Evolutionary conservation across 2,329 filamentous ascomycete species (phyloP).

Genomic region (Cytospora chrysosperma): DNA sequence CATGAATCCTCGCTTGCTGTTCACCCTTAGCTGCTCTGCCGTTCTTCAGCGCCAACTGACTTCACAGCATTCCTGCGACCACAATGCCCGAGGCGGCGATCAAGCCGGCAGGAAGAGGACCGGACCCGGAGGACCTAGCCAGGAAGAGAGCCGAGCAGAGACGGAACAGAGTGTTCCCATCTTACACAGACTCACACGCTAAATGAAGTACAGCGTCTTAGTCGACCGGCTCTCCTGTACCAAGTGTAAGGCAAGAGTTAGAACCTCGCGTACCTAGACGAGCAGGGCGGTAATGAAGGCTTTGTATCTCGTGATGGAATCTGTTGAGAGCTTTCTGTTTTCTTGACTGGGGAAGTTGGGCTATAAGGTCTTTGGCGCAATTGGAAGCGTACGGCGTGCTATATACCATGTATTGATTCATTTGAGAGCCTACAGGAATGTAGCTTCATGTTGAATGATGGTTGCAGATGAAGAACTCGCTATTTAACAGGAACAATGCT

Average conservation of each 20-base stretch:
- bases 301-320: neutral
- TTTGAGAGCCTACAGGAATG: neutral
- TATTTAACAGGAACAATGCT: neutral
- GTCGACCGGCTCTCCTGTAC: conserved; percentile 37
- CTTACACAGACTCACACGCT: conserved; percentile 28
- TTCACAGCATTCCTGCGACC: conserved; percentile 38
- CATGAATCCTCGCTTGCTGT: neutral
- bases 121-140: conserved; percentile 46
- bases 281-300: neutral
- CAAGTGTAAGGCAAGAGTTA: conserved; percentile 29
- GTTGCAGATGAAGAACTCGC: no score
- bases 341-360: neutral
- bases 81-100: conserved; percentile 46
- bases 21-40: neutral
- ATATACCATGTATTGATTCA: neutral
- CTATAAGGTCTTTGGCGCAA: neutral
- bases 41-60: neutral
- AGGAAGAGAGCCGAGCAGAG: conserved; percentile 36
- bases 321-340: neutral
- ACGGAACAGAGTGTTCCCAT: conserved; percentile 26
- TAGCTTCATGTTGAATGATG: neutral
- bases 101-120: conserved; percentile 43
- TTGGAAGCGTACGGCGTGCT: neutral
- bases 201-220: conserved; percentile 34
- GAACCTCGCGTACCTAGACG: neutral